Base-by-base conservation (phyloP, 1,139 yeast species). In the Suhomyces atakaporum region DNA sequence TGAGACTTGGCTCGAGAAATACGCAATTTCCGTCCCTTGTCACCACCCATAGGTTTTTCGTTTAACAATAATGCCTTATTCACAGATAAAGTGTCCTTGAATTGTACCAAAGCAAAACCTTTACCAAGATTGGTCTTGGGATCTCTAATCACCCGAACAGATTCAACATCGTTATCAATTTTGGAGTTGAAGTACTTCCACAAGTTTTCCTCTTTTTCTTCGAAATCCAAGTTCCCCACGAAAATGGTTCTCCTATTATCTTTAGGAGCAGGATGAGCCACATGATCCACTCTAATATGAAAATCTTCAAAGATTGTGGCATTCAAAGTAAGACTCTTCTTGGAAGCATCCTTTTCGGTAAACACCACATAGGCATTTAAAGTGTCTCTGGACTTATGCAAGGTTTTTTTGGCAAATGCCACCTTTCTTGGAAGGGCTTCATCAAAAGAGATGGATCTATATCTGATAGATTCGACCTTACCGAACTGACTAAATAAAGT, bases 61-160 rank as follows among this genome's bases (percentile, higher is more conserved):
- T 90, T 77, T 44, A 88, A 66, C 45, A 88, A 61, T 40, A 94
- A 63, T 0, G 97, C 97, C 56, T 86, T 85, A 46, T 84, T 81
- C 10, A 94, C 96, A 25, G 84, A 73, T 41, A 83, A 76, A 16
- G 90, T 67, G 60, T 90, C 96, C 45, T 73, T 77, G 66, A 90
- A 94, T 62, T 92, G 97, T 22, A 94, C 89, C 59, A 89, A 86
- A 4, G 96, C 98, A 67, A 94, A 90, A 4, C 99, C 99, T 64
- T 92, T 94, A 49, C 98, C 99, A 45, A 92, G 71, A 53, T 94
- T 92, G 19, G 97, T 92, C 63, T 87, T 87, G 13, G 95, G 66
- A 59, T 94, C 98, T 56, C 99, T 80, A 23, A 94, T 78, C 36
- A 94, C 75, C 58, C 99, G 78, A 16, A 90, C 97, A 45, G 87